phyloP scores from a whole-genome alignment of 441 rosid genomes.

The Bruguiera hainesii region DNA sequence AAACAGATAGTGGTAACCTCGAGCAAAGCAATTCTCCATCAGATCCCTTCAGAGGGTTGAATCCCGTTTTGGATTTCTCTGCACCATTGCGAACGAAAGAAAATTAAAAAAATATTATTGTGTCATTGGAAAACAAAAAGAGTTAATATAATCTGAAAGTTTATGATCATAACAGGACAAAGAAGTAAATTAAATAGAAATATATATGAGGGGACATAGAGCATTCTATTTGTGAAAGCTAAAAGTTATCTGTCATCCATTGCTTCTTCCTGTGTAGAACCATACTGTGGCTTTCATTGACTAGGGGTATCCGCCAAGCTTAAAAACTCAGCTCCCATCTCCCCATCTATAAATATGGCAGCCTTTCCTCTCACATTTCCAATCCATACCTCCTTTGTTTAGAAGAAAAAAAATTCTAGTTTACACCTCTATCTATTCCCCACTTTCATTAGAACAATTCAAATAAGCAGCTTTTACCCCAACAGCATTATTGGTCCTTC shows the following conservation, averaged over 20 bases:
- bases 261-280: conserved; percentile 8
- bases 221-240: conserved; percentile 6
- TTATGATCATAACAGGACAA: conserved; percentile 11
- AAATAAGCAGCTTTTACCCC: too few species aligned
- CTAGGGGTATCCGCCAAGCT: not conserved
- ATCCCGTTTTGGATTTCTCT: too few species aligned
- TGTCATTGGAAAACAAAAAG: not conserved
- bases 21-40: too few species aligned
- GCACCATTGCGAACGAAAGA: too few species aligned
- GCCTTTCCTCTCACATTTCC: conserved; percentile 25
- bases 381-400: conserved; percentile 13
- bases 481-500: too few species aligned
- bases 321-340: not conserved
- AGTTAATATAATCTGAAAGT: not conserved
- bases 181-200: conserved; percentile 17
- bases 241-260: conserved; percentile 49
- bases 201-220: not conserved
- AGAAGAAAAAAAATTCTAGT: too few species aligned
- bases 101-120: too few species aligned
- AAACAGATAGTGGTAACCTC: too few species aligned
- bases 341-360: conserved; percentile 42
- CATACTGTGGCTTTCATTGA: not conserved
- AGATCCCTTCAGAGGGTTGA: too few species aligned
- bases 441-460: too few species aligned
- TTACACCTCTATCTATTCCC: too few species aligned